A percentile compares a stretch with the other conserved stretches of the same genome.
These are phyloP conservation scores for Polytrichum formosum DNA, from an alignment of 225 moss, liverwort and hornwort species.

Conservation along the genomic window DNA sequence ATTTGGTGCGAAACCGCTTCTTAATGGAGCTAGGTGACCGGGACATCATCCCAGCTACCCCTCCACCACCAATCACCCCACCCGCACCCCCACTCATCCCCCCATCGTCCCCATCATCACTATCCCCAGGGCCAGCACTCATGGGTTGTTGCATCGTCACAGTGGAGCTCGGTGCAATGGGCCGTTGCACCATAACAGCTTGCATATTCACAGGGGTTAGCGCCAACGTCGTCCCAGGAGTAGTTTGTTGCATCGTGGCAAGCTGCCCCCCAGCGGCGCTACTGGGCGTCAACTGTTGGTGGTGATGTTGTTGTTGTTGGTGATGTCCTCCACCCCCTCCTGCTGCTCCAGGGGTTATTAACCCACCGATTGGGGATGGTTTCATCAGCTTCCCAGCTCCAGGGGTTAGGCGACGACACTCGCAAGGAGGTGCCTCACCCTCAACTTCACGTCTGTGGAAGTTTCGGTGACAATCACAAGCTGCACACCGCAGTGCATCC, in stretches of 20 bases:
- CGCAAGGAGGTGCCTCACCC: conserved; percentile 61
- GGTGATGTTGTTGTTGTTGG: not conserved
- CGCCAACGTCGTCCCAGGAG: conserved; percentile 42
- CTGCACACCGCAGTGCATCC: conserved; percentile 91
- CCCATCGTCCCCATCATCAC: conserved; percentile 89
- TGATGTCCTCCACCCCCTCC: not conserved
- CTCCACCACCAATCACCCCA: conserved; percentile 28
- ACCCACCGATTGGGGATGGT: not conserved
- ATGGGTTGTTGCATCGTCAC: conserved; percentile 21
- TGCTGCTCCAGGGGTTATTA: not conserved
- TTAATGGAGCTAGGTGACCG: conserved; percentile 79
- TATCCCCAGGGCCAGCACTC: conserved; percentile 81
- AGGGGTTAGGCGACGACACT: conserved; percentile 25
- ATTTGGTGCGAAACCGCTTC: conserved; percentile 98
- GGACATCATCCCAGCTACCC: conserved; percentile 43
- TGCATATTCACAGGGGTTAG: conserved; percentile 34
- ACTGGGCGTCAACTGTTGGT: conserved; percentile 12
- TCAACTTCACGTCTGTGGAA: conserved; percentile 97
- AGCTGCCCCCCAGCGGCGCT: conserved; percentile 5
- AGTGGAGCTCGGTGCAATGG: no score
- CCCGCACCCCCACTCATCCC: conserved; percentile 53
- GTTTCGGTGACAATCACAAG: conserved; percentile 96
- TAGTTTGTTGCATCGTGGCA: conserved; percentile 1
- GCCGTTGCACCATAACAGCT: conserved; percentile 5
- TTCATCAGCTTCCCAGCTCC: not conserved